phyloP scores from a whole-genome alignment of 306 rosid genomes.

The Prunus padus region DNA sequence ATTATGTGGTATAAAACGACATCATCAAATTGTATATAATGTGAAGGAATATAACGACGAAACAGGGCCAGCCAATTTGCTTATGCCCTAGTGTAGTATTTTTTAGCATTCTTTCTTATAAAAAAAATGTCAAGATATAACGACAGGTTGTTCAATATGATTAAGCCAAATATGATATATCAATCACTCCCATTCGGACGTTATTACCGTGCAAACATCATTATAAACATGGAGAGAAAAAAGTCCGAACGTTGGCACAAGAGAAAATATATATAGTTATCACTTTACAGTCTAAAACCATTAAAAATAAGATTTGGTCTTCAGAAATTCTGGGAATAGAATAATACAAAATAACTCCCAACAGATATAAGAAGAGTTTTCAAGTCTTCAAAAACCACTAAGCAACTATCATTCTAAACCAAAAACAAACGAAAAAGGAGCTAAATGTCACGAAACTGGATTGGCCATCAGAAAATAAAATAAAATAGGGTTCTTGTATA shows the following conservation, averaged over 20 bases:
- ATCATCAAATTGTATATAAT: not conserved
- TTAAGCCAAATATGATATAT: not conserved
- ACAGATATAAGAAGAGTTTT: too few species aligned
- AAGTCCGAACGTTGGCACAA: accelerated
- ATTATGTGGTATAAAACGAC: not conserved
- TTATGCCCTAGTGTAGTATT: not conserved
- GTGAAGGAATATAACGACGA: not conserved
- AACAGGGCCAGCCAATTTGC: not conserved
- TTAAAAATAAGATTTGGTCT: not conserved
- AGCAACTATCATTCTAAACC: too few species aligned
- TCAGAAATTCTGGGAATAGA: not conserved
- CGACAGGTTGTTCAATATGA: constrained; percentile 3
- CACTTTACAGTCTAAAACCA: not conserved
- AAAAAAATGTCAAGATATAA: not conserved
- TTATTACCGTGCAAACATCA: too few species aligned
- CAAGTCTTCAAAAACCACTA: too few species aligned
- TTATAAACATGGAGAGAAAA: too few species aligned
- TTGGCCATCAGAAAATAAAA: too few species aligned
- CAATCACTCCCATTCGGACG: accelerated
- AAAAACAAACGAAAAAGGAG: too few species aligned
- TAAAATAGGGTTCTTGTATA: too few species aligned
- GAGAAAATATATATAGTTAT: too few species aligned
- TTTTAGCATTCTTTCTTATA: not conserved
- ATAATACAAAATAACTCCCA: too few species aligned
- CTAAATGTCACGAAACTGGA: too few species aligned